phyloP scores from a whole-genome alignment of 192 early-diverging fungal species.

The Linderina pennispora region DNA sequence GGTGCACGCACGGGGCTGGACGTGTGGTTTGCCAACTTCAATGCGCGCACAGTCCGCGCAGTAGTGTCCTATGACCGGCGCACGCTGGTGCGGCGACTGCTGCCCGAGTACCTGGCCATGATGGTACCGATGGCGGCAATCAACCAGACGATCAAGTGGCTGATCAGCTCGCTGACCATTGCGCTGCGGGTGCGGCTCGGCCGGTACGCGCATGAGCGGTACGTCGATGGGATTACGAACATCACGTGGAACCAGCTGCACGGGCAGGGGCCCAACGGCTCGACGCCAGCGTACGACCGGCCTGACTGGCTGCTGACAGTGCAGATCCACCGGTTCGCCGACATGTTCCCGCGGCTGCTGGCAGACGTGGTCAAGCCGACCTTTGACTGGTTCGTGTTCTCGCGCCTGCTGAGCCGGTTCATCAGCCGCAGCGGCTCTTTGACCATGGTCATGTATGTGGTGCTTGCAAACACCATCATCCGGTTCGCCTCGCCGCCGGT shows the following conservation, averaged over 20 bases:
- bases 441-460: conserved; percentile 43
- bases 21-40: conserved; percentile 48
- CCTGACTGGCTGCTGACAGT: conserved; percentile 48
- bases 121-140: conserved; percentile 41
- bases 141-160: conserved; percentile 49
- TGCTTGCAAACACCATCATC: conserved; percentile 30
- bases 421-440: conserved; percentile 37
- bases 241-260: conserved; percentile 46
- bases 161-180: conserved; percentile 41
- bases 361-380: conserved; percentile 45
- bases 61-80: conserved; percentile 37
- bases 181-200: conserved; percentile 41
- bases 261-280: conserved; percentile 14
- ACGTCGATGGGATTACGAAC: conserved; percentile 47
- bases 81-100: conserved; percentile 30
- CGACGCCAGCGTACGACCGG: conserved; percentile 28
- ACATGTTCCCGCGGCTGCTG: conserved; percentile 43
- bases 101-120: conserved; percentile 47
- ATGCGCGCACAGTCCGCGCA: conserved; percentile 36
- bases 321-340: conserved; percentile 46
- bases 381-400: conserved; percentile 45
- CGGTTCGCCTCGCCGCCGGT: conserved; percentile 38
- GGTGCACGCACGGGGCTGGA: conserved; percentile 39
- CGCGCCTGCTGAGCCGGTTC: conserved; percentile 37
- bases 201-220: conserved; percentile 33